Evolutionary conservation across 352 stramenopile species (phyloP).

Genomic region (Thraustochytrium sp.): DNA sequence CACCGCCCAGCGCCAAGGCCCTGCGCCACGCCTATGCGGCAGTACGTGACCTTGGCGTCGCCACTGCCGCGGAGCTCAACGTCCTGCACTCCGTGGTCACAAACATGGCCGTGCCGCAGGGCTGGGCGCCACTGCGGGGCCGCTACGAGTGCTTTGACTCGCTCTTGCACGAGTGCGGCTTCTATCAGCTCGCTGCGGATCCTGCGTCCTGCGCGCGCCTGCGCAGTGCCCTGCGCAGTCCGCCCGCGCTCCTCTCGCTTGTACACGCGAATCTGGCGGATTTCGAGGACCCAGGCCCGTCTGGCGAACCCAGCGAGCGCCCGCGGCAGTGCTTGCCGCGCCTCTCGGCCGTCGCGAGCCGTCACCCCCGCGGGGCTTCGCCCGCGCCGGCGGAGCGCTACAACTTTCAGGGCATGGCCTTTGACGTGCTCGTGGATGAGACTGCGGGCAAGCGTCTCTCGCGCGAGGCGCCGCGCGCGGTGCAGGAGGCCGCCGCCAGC

Average conservation of each 20-base stretch:
- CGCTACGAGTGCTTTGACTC: slow-evolving; percentile 15
- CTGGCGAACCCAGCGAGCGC: no score
- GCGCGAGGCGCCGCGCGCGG: not conserved
- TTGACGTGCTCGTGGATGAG: not conserved
- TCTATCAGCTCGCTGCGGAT: not conserved
- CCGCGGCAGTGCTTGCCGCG: not conserved
- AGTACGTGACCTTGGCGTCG: not conserved
- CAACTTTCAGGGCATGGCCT: not conserved
- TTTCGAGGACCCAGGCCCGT: no score
- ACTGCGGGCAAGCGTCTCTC: not conserved
- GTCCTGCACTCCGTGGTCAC: not conserved
- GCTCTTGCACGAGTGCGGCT: not conserved
- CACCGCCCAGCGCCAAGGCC: not conserved
- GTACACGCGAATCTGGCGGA: not conserved
- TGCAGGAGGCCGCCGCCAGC: not conserved
- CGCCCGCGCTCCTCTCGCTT: not conserved
- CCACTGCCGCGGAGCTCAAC: not conserved
- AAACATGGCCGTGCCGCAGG: not conserved
- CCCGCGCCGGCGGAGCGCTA: not conserved
- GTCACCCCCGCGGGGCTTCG: not conserved
- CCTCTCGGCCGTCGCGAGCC: not conserved
- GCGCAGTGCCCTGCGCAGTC: not conserved
- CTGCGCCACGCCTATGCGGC: not conserved
- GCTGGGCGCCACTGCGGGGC: not conserved
- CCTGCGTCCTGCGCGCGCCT: not conserved